These are phyloP conservation scores for Ziziphus jujuba DNA, from an alignment of 306 rosid genomes.

Conservation along the genomic window DNA sequence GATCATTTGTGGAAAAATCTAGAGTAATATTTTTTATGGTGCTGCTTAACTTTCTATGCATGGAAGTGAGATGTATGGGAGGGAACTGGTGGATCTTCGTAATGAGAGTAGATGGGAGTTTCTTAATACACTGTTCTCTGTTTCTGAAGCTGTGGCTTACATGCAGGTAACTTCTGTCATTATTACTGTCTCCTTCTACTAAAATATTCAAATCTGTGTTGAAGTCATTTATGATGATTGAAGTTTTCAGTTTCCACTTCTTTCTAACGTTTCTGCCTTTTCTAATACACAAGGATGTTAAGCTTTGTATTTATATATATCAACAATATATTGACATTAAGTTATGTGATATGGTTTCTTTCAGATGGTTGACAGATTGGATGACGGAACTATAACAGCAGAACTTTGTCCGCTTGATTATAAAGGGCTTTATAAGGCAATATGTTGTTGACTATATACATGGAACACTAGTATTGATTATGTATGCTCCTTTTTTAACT, in stretches of 20 bases:
- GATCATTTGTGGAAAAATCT: conserved; percentile 9
- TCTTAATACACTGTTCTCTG: conserved; percentile 92
- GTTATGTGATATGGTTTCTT: conserved; percentile 36
- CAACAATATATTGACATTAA: conserved; percentile 2
- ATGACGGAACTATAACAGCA: conserved; percentile 66
- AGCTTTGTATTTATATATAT: conserved; percentile 2
- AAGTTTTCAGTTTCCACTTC: neutral
- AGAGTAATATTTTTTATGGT: conserved; percentile 40
- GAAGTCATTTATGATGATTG: neutral
- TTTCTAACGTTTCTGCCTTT: neutral
- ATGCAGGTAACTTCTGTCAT: conserved; percentile 67
- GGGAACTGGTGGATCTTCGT: conserved; percentile 97
- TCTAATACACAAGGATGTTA: conserved; percentile 9
- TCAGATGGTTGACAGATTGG: conserved; percentile 98
- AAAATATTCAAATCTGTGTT: neutral
- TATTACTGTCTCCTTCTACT: neutral
- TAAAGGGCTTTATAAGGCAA: conserved; percentile 92
- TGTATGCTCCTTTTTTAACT: conserved; percentile 33
- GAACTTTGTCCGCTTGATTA: conserved; percentile 82
- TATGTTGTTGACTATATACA: conserved; percentile 9
- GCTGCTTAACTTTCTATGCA: conserved; percentile 52
- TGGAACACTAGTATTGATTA: conserved; percentile 16
- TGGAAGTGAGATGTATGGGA: conserved; percentile 93
- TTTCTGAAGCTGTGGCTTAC: conserved; percentile 97
- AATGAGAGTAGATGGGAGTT: conserved; percentile 90